Conservation (phyloP, 352 stramenopile genomes). For the Phytophthora sp. region DNA sequence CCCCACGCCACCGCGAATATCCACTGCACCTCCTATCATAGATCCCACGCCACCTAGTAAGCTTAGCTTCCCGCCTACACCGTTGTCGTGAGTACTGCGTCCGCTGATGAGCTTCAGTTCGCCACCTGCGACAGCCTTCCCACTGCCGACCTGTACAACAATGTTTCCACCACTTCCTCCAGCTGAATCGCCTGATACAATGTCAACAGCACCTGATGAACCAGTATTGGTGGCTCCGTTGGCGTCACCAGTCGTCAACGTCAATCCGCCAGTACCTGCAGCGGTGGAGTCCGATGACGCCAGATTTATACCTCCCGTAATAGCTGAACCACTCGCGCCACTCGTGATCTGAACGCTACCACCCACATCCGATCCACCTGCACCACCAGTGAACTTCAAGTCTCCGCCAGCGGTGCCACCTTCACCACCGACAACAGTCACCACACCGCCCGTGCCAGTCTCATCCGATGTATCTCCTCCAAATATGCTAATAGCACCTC, state of each 20-base stretch:
- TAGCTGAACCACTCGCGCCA: slow-evolving; percentile 18
- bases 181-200: slow-evolving; percentile 8
- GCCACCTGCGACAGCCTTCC: slow-evolving; percentile 16
- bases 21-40: slow-evolving; percentile 30
- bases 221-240: slow-evolving; percentile 10
- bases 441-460: slow-evolving; percentile 10
- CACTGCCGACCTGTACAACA: slow-evolving; percentile 15
- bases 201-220: slow-evolving; percentile 14
- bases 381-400: slow-evolving; percentile 26
- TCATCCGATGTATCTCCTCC: slow-evolving; percentile 19
- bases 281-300: slow-evolving; percentile 6
- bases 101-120: slow-evolving; percentile 20
- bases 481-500: slow-evolving; percentile 23
- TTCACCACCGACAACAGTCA: slow-evolving; percentile 16
- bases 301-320: slow-evolving; percentile 6
- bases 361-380: slow-evolving; percentile 17
- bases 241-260: slow-evolving; percentile 13
- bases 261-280: slow-evolving; percentile 14
- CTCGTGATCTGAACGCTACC: slow-evolving; percentile 33
- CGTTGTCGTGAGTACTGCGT: slow-evolving; percentile 14
- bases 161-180: slow-evolving; percentile 18
- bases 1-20: slow-evolving; percentile 30
- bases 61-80: slow-evolving; percentile 20
- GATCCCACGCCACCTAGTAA: slow-evolving; percentile 13
- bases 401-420: slow-evolving; percentile 31